Evolutionary conservation across 148 eudicot genomes (phyloP).

Genomic region (Tetragonia tetragonoides): DNA sequence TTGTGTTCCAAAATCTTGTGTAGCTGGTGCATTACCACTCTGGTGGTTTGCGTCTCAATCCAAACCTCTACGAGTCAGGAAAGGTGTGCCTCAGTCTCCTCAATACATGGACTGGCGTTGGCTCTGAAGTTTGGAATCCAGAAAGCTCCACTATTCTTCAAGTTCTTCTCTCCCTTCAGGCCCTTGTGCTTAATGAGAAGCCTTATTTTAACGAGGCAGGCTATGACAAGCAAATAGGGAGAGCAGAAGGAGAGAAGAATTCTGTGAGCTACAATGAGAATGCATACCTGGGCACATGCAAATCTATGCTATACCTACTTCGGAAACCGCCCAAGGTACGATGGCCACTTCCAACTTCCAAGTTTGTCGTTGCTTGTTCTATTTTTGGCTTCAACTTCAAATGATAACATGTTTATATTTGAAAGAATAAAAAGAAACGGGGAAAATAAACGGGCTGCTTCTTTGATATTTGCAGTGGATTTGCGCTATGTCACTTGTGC

Average conservation of each 20-base stretch:
- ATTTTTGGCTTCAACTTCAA: no score
- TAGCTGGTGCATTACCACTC: slow-evolving; percentile 88
- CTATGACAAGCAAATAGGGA: slow-evolving; percentile 77
- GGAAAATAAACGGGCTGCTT: neutral
- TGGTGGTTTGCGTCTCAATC: slow-evolving; percentile 90
- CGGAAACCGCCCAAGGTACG: slow-evolving; percentile 82
- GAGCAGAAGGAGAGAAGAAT: slow-evolving; percentile 91
- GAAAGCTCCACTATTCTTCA: slow-evolving; percentile 83
- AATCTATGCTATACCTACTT: slow-evolving; percentile 67
- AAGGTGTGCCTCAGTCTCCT: slow-evolving; percentile 94
- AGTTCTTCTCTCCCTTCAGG: slow-evolving; percentile 93
- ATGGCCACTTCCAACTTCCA: neutral
- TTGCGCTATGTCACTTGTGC: no score
- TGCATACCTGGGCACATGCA: slow-evolving; percentile 83
- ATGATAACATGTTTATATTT: neutral
- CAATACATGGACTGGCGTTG: slow-evolving; percentile 90
- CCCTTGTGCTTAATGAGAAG: slow-evolving; percentile 89
- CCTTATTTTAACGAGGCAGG: slow-evolving; percentile 97
- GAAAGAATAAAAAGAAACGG: neutral
- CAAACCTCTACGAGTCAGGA: slow-evolving; percentile 97
- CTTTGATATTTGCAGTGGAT: neutral
- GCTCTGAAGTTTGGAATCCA: slow-evolving; percentile 90
- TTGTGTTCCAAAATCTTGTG: slow-evolving; percentile 7
- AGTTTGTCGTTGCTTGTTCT: no score
- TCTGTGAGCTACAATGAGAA: slow-evolving; percentile 89